Conservation (phyloP, 2,329 filamentous ascomycete genomes). For the Cryphonectria parasitica region DNA sequence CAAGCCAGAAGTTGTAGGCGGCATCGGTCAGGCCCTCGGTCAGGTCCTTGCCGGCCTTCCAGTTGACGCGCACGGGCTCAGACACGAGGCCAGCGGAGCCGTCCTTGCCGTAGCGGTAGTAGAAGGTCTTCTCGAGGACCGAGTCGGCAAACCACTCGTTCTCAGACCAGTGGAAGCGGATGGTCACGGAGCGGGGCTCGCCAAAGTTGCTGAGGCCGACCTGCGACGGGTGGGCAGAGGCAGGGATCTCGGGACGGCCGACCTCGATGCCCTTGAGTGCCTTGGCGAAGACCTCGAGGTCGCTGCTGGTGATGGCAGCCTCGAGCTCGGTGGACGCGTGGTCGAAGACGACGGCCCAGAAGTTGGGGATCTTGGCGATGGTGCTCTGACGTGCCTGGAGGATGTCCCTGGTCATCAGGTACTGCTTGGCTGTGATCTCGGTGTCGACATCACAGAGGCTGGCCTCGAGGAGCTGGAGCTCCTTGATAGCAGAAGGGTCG, state of each 20-base stretch:
- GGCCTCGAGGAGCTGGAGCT: slow-evolving; percentile 39
- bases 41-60: slow-evolving; percentile 67
- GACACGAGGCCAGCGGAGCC: slow-evolving; percentile 54
- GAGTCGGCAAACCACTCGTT: slow-evolving; percentile 67
- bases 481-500: slow-evolving; percentile 39
- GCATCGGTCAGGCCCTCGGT: slow-evolving; percentile 66
- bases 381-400: slow-evolving; percentile 64
- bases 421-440: slow-evolving; percentile 40
- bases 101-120: slow-evolving; percentile 62
- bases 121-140: slow-evolving; percentile 69
- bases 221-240: slow-evolving; percentile 37
- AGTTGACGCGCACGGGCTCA: slow-evolving; percentile 68
- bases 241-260: slow-evolving; percentile 44
- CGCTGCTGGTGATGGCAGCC: slow-evolving; percentile 62
- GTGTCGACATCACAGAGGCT: slow-evolving; percentile 39
- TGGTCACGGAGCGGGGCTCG: slow-evolving; percentile 65
- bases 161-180: slow-evolving; percentile 58
- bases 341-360: slow-evolving; percentile 72
- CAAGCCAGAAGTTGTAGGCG: slow-evolving; percentile 60
- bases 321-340: slow-evolving; percentile 61
- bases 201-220: slow-evolving; percentile 45
- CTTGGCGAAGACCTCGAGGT: slow-evolving; percentile 61
- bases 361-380: slow-evolving; percentile 62
- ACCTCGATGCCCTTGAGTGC: slow-evolving; percentile 61
- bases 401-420: slow-evolving; percentile 38